Base-by-base conservation (phyloP, 108 stramenopile genomes). In the Cyclotella kingstonii region DNA sequence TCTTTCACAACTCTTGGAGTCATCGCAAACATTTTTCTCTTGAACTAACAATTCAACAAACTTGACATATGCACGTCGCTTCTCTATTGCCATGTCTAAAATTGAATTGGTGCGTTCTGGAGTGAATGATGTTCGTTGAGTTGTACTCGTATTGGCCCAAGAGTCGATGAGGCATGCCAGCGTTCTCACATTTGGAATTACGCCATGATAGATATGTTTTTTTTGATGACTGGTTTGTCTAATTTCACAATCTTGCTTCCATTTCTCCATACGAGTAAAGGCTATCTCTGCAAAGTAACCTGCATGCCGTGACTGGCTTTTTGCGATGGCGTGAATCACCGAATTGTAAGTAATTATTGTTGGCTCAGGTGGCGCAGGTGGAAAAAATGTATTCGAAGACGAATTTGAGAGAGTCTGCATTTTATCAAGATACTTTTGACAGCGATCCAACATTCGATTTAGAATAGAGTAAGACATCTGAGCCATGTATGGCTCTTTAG, bases 261-360 rank as follows among this genome's bases (percentile, higher is more conserved):
- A 81, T 6, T 53, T 9, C 29, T 70, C 73, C 79, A 84, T 83
- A 28, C 12, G 45, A 1, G 26, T 28, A 43, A 68, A 70, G 1
- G 80, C 40, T 28, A 65, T 36, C 40, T 83, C 82, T 5, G 80
- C 77, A 10, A 54, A 17, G 12, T 45, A 34, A 10, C 80, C 83
- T 7, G 83, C 68, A 48, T 76, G 74, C 5, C n/a, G 19, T 9
- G 62, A 45, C 2, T 59, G 34, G 31, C 77, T 79, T 34, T 79
- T 84, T 30, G 83, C 77, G 54, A 80, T 78, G 43, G 64, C 72
- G 26, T 84, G 68, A 11, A 84, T 63, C 7, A 54, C 80, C 1
- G 77, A 78, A 47, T 84, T 84, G 52, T 70, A 81, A 4, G 70
- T 81, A 31, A 77, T 81, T 1, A 67, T 76, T 15, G 64, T 72